These are phyloP conservation scores for Pseudocercospora fijiensis DNA, from an alignment of 2,329 filamentous ascomycete genomes.

Conservation along the genomic window DNA sequence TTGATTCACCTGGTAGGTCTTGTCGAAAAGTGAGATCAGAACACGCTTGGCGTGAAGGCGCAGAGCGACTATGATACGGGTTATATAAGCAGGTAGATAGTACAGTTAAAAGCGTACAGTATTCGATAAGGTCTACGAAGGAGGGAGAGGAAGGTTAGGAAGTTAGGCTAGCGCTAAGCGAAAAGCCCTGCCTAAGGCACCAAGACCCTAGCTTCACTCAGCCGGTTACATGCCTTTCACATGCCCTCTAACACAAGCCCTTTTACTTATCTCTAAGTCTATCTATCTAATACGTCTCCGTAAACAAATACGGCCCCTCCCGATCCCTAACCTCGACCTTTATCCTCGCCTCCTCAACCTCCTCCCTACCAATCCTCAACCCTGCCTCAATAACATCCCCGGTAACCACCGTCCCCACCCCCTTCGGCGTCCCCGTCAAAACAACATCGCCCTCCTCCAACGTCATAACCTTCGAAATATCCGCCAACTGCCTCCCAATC, in stretches of 20 bases:
- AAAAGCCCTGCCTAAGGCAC: no score
- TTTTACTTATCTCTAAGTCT: not conserved
- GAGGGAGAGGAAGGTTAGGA: no score
- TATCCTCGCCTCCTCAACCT: constrained; percentile 79
- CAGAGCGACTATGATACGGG: no score
- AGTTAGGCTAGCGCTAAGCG: no score
- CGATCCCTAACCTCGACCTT: constrained; percentile 81
- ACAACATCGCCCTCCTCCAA: constrained; percentile 89
- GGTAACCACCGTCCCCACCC: constrained; percentile 79
- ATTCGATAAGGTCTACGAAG: no score
- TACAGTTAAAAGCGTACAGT: no score
- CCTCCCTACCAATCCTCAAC: constrained; percentile 74
- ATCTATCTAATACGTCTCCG: constrained; percentile 46
- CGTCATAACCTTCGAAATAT: constrained; percentile 94
- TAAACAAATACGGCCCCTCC: constrained; percentile 72
- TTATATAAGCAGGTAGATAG: no score
- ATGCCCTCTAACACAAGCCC: no score
- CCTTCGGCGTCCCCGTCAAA: constrained; percentile 95
- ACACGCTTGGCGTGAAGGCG: constrained; percentile 39
- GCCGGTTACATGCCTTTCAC: no score
- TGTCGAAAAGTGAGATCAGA: constrained; percentile 49
- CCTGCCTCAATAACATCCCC: constrained; percentile 88
- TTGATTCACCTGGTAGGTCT: constrained; percentile 41
- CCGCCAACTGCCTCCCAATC: constrained; percentile 81
- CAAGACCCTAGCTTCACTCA: no score